Evolutionary conservation across 805 yeast genomes (phyloP), one percentile per base, ranked within the genome.

Genomic region (Candida orba): DNA sequence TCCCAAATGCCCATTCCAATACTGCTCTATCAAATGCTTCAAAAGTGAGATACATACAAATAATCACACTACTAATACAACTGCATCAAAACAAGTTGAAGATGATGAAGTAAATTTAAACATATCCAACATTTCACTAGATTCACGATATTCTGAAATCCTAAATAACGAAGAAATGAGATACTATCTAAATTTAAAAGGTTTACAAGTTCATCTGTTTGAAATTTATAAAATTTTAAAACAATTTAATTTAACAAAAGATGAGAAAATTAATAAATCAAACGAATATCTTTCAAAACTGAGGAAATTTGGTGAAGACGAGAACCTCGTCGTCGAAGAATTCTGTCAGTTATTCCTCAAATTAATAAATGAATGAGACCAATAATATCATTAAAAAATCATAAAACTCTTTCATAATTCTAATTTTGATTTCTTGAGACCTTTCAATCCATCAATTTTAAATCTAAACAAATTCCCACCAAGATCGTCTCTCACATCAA

Each of bases 251-350:
- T 42, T 76, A 2, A 66, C 81, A 3, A 69, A 71, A 10, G 87
- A 81, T 22, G 79, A 80, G 18, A 61, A 85, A 31, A 50, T 65
- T 22, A 81, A 75, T 23, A 70, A 82, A 12, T 85, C 85, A 2
- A 72, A 78, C 48, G 71, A 76, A 51, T 79, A 82, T 51, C 64
- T 86, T 9, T 68, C 76, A 8, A 78, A 76, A 42, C 63, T 86
- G 14, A 63, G 95, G 30, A 57, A 55, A 3, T 81, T 83, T 6
- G 95, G 95, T 0, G 43, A 67, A 0, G 87, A 85, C 51, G 76
- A 75, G 40, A 86, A 86, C 54, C 77, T 68, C 48, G 61, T 80
- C 22, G 78, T 86, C 4, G 90, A 84, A 57, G 91, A 84, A 51
- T 84, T 85, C 60, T 75, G 80, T 47, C 51, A 49, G 34, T 33